Evolutionary conservation across 306 rosid species (phyloP).

Genomic region (Cucurbita pepo): DNA sequence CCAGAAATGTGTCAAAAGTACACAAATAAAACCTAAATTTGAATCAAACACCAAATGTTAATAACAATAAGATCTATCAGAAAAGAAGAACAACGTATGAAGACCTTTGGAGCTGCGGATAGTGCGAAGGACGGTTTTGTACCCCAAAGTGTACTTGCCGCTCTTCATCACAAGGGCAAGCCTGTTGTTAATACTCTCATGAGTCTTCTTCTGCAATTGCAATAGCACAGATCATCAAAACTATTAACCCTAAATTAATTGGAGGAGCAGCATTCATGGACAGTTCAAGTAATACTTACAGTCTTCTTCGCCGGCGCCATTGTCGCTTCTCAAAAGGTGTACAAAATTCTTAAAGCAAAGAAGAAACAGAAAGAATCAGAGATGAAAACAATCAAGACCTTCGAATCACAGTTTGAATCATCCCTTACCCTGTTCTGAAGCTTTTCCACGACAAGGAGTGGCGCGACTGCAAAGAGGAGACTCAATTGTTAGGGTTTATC

Average conservation of each 20-base stretch:
- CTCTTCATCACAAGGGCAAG: conserved; percentile 33
- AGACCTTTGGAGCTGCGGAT: conserved; percentile 29
- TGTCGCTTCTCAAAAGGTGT: not conserved
- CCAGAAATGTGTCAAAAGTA: not conserved
- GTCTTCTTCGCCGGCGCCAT: conserved; percentile 19
- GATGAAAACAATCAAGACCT: not conserved
- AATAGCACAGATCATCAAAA: not conserved
- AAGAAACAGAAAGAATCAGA: not conserved
- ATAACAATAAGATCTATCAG: not conserved
- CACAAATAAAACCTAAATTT: not conserved
- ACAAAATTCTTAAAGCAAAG: not conserved
- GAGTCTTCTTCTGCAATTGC: conserved; percentile 32
- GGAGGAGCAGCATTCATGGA: not conserved
- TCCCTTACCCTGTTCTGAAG: not conserved
- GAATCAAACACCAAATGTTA: not conserved
- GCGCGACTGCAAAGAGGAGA: not conserved
- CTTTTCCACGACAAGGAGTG: not conserved
- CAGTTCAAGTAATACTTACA: not conserved
- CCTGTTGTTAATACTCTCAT: conserved; percentile 28
- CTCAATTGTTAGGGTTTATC: not conserved
- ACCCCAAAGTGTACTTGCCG: conserved; percentile 26
- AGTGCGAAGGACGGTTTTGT: conserved; percentile 28
- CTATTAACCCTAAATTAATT: not conserved
- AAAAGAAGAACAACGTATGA: not conserved
- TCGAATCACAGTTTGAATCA: not conserved